Evolutionary conservation across 371 early-diverging fungal species (phyloP).

Genomic region (Mortierella sp.): DNA sequence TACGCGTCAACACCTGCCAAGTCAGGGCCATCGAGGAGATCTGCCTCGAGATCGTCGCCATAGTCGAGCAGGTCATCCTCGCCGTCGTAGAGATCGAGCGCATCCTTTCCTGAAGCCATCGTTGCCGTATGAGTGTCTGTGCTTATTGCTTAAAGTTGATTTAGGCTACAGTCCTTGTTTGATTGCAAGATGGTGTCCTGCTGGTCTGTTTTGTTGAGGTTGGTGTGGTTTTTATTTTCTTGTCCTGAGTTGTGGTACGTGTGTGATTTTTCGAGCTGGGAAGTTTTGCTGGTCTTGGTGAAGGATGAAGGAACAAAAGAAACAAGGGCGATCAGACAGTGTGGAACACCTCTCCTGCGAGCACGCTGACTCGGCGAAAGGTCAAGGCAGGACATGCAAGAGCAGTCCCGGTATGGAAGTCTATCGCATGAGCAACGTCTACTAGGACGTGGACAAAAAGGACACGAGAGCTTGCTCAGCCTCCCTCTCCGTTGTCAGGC

Average conservation of each 20-base stretch:
- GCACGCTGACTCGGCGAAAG: not conserved
- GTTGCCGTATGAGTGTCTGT: not conserved
- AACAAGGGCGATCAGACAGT: not conserved
- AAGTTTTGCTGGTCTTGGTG: too few species aligned
- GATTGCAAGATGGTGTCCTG: too few species aligned
- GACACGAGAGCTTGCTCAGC: too few species aligned
- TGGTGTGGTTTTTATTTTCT: too few species aligned
- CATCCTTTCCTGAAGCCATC: conserved; percentile 27
- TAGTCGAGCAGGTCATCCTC: conserved; percentile 45
- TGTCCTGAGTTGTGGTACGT: too few species aligned
- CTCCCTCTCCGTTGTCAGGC: too few species aligned
- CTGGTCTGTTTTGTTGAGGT: too few species aligned
- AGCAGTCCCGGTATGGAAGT: not conserved
- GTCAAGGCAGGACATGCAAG: not conserved
- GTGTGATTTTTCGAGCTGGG: too few species aligned
- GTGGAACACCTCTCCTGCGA: not conserved
- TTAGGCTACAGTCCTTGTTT: too few species aligned
- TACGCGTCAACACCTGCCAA: conserved; percentile 21
- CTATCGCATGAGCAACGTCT: not conserved
- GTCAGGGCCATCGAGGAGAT: conserved; percentile 25
- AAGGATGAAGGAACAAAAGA: too few species aligned
- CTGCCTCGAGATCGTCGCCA: conserved; percentile 45
- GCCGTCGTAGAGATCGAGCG: conserved; percentile 34
- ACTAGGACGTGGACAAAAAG: too few species aligned
- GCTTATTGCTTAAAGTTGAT: not conserved